A percentile compares a stretch with the other conserved stretches of the same genome.
Evolutionary conservation across 306 rosid species (phyloP).

Genomic region (Astragalus membranaceus): DNA sequence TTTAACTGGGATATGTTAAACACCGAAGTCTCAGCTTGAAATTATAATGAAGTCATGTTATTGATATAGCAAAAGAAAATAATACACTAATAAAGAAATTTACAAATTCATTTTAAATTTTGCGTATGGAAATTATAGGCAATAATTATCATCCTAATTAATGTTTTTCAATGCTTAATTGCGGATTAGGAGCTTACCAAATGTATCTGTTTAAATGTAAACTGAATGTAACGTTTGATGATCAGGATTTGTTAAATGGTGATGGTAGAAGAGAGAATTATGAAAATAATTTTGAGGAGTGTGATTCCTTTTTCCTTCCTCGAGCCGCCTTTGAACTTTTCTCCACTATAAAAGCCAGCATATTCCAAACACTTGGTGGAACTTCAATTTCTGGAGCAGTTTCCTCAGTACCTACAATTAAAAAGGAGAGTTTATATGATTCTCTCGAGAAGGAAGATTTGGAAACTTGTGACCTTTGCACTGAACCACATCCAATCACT

Average conservation of each 20-base stretch:
- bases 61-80: not conserved
- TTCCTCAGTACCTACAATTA: constrained; percentile 40
- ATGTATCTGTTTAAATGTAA: constrained; percentile 15
- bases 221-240: constrained; percentile 14
- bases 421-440: constrained; percentile 35
- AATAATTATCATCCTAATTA: not conserved
- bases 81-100: not conserved
- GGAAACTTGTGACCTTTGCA: constrained; percentile 39
- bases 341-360: constrained; percentile 48
- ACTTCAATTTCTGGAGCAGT: constrained; percentile 36
- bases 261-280: constrained; percentile 29
- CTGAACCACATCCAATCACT: constrained; percentile 29
- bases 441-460: constrained; percentile 34
- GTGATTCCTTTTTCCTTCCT: constrained; percentile 56
- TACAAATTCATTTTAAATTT: not conserved
- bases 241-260: constrained; percentile 42
- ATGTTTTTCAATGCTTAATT: not conserved
- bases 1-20: not conserved
- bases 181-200: not conserved
- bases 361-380: constrained; percentile 50
- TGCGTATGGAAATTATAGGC: not conserved
- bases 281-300: constrained; percentile 42
- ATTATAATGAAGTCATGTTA: not conserved
- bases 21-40: constrained; percentile 4
- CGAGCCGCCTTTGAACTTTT: constrained; percentile 69